Conservation (phyloP, 2,329 filamentous ascomycete genomes). For the Aspergillus bombycis region DNA sequence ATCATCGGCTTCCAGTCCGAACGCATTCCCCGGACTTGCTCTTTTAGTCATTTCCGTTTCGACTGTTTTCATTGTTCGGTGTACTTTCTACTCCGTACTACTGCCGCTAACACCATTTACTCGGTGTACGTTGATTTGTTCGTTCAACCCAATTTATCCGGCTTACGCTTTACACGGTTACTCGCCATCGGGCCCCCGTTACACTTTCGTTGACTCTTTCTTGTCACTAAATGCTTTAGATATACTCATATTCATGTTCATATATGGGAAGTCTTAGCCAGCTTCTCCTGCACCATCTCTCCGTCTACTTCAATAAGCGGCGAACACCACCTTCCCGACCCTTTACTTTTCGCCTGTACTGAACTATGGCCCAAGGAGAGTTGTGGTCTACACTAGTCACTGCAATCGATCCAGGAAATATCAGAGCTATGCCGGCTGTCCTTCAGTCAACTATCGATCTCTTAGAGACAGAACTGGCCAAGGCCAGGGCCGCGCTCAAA, state of each 20-base stretch:
- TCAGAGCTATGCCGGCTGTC: conserved; percentile 43
- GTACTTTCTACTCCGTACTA: neutral
- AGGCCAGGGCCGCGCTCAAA: conserved; percentile 44
- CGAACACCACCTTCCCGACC: neutral
- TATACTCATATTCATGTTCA: neutral
- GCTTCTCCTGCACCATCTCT: neutral
- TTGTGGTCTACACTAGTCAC: conserved; percentile 42
- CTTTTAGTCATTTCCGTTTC: conserved; percentile 21
- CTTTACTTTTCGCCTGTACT: neutral
- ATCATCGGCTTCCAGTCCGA: conserved; percentile 3
- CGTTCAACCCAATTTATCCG: neutral
- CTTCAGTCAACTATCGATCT: conserved; percentile 47
- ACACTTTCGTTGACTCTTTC: neutral
- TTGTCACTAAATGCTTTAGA: neutral
- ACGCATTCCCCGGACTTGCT: conserved; percentile 23
- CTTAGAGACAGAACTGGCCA: conserved; percentile 45
- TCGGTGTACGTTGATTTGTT: neutral
- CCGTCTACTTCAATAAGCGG: neutral
- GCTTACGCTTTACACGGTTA: neutral
- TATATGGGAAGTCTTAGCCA: neutral
- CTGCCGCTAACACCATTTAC: neutral
- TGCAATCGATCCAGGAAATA: conserved; percentile 40
- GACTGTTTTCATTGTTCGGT: neutral
- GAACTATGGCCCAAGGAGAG: conserved; percentile 39
- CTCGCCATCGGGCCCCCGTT: neutral